phyloP scores from a whole-genome alignment of 495 filamentous ascomycete genomes.

The Penicillium lagena region DNA sequence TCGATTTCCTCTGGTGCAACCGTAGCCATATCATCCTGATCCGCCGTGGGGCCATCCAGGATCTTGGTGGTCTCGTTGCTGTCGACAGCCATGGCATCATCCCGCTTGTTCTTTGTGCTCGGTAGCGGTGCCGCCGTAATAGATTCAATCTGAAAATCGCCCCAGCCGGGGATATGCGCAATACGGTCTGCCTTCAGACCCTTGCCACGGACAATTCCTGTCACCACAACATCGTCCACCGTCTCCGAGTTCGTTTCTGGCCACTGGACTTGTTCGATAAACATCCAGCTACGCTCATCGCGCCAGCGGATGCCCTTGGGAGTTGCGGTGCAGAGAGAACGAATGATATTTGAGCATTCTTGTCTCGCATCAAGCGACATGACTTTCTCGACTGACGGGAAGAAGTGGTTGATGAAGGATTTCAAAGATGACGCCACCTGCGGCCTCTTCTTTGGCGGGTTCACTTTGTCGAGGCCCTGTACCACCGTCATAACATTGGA shows the following conservation, averaged over 20 bases:
- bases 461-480: conserved; percentile 69
- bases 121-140: conserved; percentile 66
- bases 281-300: conserved; percentile 90
- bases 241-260: conserved; percentile 40
- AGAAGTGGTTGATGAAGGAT: conserved; percentile 88
- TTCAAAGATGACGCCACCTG: conserved; percentile 75
- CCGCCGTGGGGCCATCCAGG: conserved; percentile 62
- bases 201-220: conserved; percentile 80
- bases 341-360: conserved; percentile 82
- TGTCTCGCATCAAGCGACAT: conserved; percentile 78
- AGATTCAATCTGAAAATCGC: conserved; percentile 88
- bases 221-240: conserved; percentile 59
- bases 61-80: conserved; percentile 39
- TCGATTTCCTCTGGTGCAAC: conserved; percentile 79
- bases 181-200: conserved; percentile 84
- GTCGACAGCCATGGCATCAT: conserved; percentile 68
- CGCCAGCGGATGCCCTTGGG: conserved; percentile 93
- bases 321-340: conserved; percentile 80
- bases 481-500: conserved; percentile 78
- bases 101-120: conserved; percentile 45
- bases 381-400: conserved; percentile 81
- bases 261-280: conserved; percentile 77
- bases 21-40: conserved; percentile 74
- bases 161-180: conserved; percentile 89
- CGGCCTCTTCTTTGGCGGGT: conserved; percentile 67